Evolutionary conservation across 768 basidiomycete genomes (phyloP), one percentile per base, ranked within the genome.

Genomic region (Pleurotus cornucopiae): DNA sequence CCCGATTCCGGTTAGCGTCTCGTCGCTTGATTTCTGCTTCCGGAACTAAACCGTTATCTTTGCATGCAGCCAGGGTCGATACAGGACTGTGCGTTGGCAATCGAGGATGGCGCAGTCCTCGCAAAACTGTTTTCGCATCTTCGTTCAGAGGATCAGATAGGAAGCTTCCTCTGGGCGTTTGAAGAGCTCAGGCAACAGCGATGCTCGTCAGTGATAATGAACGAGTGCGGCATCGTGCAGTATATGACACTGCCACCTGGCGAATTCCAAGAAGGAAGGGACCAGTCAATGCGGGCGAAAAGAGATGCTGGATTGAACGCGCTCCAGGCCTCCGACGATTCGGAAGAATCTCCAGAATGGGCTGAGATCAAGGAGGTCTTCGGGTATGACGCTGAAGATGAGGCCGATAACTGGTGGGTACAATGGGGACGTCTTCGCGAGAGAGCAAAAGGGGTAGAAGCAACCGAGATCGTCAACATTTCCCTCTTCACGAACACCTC

Each of bases 71-170:
- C 77, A 9, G 79, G 79, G 11, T 75, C 77, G 0, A 71, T 76
- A 20, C 82, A 85, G 62, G 70, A 71, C 5, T 69, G 66, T 2
- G 76, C 76, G 4, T 77, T 84, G 65, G 73, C 76, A 1, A 64
- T 86, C n/a, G 85, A 86, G 66, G 85, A 86, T 59, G 81, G 80
- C 1, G 82, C 81, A 9, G 77, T 83, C 20, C 71, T 87, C 18
- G 85, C 78, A 5, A 78, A 77, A 56, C 73, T 86, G 5, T 85
- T 87, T 69, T 79, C 81, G 3, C 81, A 81, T 59, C 69, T 86
- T 6, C 69, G 67, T 23, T 63, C 65, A 5, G 61, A 67, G 41
- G 75, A 79, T n/a, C 84, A 86, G 59, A 78, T 86, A 58, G 62
- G 67, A 0, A 67, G 67, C 3, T 77, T 85, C 63, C 70, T 85